A percentile compares a stretch with the other conserved stretches of the same genome.
These are phyloP conservation scores for Ophiocordyceps sinensis DNA, from an alignment of 2,329 filamentous ascomycete genomes.

Conservation along the genomic window DNA sequence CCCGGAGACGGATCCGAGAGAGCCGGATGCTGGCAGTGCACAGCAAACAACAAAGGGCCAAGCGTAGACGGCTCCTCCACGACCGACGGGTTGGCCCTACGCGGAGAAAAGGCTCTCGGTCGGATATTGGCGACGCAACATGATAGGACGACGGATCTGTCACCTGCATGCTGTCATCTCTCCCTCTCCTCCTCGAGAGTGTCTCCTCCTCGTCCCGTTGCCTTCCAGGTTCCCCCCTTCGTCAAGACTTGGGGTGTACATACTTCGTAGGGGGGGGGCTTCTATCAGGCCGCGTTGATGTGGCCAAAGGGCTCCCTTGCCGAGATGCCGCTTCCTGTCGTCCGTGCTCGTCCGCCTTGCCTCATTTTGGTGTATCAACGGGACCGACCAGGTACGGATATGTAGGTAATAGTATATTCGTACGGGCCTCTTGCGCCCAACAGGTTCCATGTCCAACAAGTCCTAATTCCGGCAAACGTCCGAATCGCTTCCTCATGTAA, in stretches of 20 bases:
- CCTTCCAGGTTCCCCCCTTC: background rate
- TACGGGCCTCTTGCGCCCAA: background rate
- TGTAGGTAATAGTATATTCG: too few relatives aligned
- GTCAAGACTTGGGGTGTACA: too few relatives aligned
- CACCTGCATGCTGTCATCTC: background rate
- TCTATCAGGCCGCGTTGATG: background rate
- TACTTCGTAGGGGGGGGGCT: too few relatives aligned
- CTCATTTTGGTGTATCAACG: background rate
- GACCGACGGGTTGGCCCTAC: too few relatives aligned
- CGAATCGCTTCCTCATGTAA: background rate
- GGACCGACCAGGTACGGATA: too few relatives aligned
- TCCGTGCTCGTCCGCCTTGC: background rate
- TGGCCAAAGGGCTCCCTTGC: too few relatives aligned
- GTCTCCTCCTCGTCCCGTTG: background rate
- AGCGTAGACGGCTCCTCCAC: too few relatives aligned
- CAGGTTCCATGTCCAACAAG: background rate
- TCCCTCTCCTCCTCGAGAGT: background rate
- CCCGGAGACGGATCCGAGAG: too few relatives aligned
- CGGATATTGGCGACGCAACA: background rate
- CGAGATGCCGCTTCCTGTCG: background rate
- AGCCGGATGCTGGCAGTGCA: too few relatives aligned
- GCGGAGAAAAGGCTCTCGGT: background rate
- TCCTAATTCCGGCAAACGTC: background rate
- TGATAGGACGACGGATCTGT: background rate
- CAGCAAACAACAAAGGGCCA: too few relatives aligned